Conservation (phyloP, 2,329 filamentous ascomycete species). For the Amphichorda felina region DNA sequence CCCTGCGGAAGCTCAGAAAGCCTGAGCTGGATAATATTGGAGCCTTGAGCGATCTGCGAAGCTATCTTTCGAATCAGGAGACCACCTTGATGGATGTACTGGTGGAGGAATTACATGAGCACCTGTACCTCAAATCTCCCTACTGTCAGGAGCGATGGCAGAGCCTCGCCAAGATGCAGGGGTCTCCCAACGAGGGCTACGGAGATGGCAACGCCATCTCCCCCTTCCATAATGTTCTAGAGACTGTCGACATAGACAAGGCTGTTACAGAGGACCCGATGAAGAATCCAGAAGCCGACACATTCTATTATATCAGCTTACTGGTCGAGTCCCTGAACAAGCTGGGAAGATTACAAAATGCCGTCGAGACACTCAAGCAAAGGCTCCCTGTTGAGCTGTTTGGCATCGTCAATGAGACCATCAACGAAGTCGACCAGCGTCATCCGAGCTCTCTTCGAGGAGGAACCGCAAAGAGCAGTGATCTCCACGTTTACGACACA, state of each 20-base stretch:
- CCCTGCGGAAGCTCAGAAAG: conserved; percentile 69
- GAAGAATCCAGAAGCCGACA: conserved; percentile 90
- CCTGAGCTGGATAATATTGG: conserved; percentile 88
- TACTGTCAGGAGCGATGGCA: conserved; percentile 98
- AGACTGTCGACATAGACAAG: conserved; percentile 47
- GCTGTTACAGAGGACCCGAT: conserved; percentile 73
- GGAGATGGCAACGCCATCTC: conserved; percentile 30
- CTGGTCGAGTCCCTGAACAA: conserved; percentile 85
- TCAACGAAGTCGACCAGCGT: conserved; percentile 83
- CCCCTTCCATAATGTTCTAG: conserved; percentile 48
- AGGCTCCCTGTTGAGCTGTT: conserved; percentile 89
- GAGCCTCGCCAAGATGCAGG: conserved; percentile 57
- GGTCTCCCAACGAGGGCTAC: conserved; percentile 35
- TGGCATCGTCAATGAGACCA: conserved; percentile 85
- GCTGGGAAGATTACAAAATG: conserved; percentile 72
- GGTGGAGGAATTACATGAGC: conserved; percentile 94
- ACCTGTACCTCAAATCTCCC: conserved; percentile 93
- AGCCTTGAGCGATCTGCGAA: conserved; percentile 71
- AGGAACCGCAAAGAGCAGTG: conserved; percentile 37
- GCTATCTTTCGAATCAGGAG: conserved; percentile 89
- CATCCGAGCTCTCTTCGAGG: conserved; percentile 72
- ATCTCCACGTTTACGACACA: conserved; percentile 50
- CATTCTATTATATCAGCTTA: conserved; percentile 83
- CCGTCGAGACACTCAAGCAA: conserved; percentile 85
- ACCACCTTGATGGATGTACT: conserved; percentile 84